Percentiles rank a stretch among this genome's conserved stretches.
phyloP scores from a whole-genome alignment of 805 yeast species.

The Hanseniaspora pseudoguilliermondii region DNA sequence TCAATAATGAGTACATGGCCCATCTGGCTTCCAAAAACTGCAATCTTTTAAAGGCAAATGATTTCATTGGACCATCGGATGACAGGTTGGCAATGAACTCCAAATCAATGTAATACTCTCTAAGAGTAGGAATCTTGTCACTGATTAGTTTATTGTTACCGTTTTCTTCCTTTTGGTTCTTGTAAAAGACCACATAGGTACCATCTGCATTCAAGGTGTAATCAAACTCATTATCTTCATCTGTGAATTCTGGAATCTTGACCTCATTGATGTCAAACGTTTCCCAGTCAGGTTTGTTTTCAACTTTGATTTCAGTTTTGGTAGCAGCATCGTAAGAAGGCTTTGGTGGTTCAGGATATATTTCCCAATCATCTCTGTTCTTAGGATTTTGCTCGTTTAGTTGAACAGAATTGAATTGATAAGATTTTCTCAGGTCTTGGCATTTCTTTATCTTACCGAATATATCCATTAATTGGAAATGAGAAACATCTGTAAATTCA shows the following conservation, averaged over 20 bases:
- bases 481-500: conserved; percentile 37
- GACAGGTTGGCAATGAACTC: conserved; percentile 61
- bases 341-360: conserved; percentile 88
- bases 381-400: conserved; percentile 72
- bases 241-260: conserved; percentile 27
- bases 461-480: conserved; percentile 53
- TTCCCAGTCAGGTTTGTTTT: conserved; percentile 31
- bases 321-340: conserved; percentile 66
- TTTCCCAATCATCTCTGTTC: conserved; percentile 56
- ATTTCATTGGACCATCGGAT: conserved; percentile 91
- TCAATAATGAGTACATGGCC: conserved; percentile 77
- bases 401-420: conserved; percentile 61
- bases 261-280: conserved; percentile 34
- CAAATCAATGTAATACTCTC: conserved; percentile 75
- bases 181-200: conserved; percentile 47
- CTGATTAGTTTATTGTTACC: conserved; percentile 30
- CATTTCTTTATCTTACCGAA: conserved; percentile 53
- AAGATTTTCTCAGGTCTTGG: conserved; percentile 61
- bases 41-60: conserved; percentile 86
- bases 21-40: conserved; percentile 94
- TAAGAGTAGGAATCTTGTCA: conserved; percentile 57
- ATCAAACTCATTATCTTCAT: conserved; percentile 40
- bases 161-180: neutral
- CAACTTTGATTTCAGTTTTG: conserved; percentile 37
- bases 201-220: conserved; percentile 48